A percentile compares a stretch with the other conserved stretches of the same genome.
Conservation (phyloP, 2,329 filamentous ascomycete species). For the Trichoderma asperellum region DNA sequence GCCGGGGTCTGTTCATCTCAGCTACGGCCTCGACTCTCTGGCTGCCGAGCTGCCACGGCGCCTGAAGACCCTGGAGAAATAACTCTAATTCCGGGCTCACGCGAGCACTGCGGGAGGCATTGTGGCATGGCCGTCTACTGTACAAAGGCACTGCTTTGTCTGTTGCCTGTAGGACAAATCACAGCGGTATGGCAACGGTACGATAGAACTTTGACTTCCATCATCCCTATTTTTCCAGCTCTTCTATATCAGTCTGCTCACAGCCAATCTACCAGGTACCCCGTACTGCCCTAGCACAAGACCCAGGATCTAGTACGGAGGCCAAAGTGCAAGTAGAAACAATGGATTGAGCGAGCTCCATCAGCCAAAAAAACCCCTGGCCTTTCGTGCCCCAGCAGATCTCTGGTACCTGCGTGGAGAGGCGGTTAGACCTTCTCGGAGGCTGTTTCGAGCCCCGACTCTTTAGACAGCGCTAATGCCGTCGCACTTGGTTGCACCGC, state of each 20-base stretch:
- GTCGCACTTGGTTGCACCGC: constrained; percentile 12
- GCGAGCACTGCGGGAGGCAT: not conserved
- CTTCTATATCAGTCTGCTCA: not conserved
- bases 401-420: constrained; percentile 24
- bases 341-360: constrained; percentile 8
- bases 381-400: constrained; percentile 8
- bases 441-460: constrained; percentile 22
- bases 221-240: not conserved
- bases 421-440: constrained; percentile 4
- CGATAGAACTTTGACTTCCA: not conserved
- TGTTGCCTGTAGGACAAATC: not conserved
- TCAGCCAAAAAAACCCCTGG: not conserved
- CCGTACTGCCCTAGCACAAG: not conserved
- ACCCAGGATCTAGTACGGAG: not conserved
- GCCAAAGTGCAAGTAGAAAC: constrained; percentile 1
- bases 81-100: constrained; percentile 7
- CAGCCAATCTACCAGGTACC: not conserved
- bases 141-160: not conserved
- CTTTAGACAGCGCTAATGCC: constrained; percentile 26
- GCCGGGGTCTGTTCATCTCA: not conserved
- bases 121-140: not conserved
- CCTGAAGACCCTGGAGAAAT: constrained; percentile 12
- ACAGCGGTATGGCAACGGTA: not conserved
- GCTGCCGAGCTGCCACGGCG: constrained; percentile 6
- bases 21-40: not conserved